Percentiles rank a stretch among this genome's conserved stretches.
These are phyloP conservation scores for Bipolaris oryzae DNA, from an alignment of 2,329 filamentous ascomycete genomes.

Conservation along the genomic window DNA sequence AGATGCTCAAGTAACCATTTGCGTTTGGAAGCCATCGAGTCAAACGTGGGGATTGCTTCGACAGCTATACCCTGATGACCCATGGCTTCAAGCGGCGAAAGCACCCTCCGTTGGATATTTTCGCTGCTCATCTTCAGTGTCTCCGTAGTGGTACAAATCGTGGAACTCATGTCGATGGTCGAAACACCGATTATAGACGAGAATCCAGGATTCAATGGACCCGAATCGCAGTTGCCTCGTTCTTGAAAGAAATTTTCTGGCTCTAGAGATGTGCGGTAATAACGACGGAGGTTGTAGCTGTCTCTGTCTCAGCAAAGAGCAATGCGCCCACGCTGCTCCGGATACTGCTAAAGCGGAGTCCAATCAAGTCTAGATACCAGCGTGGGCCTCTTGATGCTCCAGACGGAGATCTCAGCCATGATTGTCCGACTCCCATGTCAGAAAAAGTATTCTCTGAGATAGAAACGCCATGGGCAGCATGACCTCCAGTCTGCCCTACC, in stretches of 20 bases:
- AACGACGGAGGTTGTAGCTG: not conserved
- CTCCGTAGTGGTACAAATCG: not conserved
- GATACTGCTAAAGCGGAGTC: not conserved
- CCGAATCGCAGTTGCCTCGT: not conserved
- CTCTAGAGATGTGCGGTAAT: not conserved
- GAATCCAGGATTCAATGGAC: not conserved
- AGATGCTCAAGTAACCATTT: constrained; percentile 67
- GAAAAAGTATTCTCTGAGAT: not conserved
- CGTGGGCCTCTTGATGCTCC: not conserved
- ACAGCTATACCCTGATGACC: not conserved
- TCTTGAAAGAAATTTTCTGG: not conserved
- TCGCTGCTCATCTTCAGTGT: not conserved
- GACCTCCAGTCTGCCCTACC: not conserved
- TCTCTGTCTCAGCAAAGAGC: not conserved
- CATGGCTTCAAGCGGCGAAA: not conserved
- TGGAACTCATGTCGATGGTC: not conserved
- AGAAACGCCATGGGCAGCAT: not conserved
- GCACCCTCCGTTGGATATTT: not conserved
- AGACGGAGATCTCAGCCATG: not conserved
- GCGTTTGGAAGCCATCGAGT: constrained; percentile 49
- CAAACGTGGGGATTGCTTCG: constrained; percentile 3
- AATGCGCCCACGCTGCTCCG: not conserved
- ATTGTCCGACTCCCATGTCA: not conserved
- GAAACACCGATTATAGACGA: not conserved
- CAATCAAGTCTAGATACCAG: not conserved